Percentiles rank a stretch among this genome's conserved stretches.
Conservation (phyloP, 176 grass and related monocot genomes). For the Ampelocalamus luodianensis region DNA sequence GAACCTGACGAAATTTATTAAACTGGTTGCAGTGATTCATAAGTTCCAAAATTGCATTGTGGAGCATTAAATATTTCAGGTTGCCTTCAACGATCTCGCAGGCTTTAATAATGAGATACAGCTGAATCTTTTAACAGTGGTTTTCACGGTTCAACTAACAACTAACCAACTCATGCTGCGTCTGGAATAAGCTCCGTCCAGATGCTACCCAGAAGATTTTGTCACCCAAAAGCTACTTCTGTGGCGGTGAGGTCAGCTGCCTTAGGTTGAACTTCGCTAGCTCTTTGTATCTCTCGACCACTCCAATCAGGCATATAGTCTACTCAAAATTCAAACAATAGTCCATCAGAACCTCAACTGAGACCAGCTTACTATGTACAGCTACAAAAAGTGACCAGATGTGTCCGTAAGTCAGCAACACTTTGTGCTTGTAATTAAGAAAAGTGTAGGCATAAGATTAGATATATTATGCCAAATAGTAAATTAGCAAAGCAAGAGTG, state of each 20-base stretch:
- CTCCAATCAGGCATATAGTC: conserved; percentile 90
- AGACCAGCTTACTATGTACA: not conserved
- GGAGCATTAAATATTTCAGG: not conserved
- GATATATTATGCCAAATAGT: not conserved
- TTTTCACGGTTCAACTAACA: not conserved
- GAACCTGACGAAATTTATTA: conserved; percentile 23
- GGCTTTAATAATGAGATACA: not conserved
- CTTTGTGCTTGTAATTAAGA: not conserved
- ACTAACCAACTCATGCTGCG: conserved; percentile 22
- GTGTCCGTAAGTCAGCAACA: not conserved
- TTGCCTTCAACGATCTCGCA: not conserved
- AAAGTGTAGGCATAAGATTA: not conserved
- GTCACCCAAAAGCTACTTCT: conserved; percentile 44
- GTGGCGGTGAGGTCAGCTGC: conserved; percentile 67
- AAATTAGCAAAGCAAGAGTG: not conserved
- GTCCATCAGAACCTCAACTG: not conserved
- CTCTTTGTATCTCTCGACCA: conserved; percentile 83
- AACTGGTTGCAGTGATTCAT: not conserved
- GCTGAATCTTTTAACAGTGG: not conserved
- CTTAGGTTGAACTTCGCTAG: conserved; percentile 94
- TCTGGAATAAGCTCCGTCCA: not conserved
- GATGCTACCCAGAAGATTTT: not conserved
- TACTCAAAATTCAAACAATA: conserved; percentile 44
- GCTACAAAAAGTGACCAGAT: not conserved
- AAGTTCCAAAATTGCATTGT: not conserved